Evolutionary conservation across 108 stramenopile genomes (phyloP).

Genomic region (Mayamaea pseudoterrestris): DNA sequence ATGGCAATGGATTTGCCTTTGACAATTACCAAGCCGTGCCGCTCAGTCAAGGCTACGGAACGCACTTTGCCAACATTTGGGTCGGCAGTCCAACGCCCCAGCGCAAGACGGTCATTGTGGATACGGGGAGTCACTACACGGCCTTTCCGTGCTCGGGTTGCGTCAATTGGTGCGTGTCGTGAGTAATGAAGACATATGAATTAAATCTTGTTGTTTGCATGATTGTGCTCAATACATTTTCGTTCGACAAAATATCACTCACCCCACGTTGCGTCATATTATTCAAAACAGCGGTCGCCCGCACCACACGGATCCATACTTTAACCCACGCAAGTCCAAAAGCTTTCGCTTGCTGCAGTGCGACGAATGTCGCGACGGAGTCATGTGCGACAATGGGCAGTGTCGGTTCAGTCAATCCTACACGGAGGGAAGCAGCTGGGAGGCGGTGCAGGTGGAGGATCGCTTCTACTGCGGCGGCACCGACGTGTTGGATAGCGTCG

Average conservation of each 20-base stretch:
- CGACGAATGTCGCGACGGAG: constrained; percentile 29
- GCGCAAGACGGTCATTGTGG: constrained; percentile 89
- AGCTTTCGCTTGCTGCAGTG: constrained; percentile 51
- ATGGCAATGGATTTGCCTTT: constrained; percentile 10
- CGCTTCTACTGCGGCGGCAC: constrained; percentile 28
- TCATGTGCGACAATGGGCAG: constrained; percentile 20
- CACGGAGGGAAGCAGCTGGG: constrained; percentile 50
- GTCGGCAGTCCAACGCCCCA: constrained; percentile 85
- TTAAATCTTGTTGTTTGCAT: too few relatives aligned
- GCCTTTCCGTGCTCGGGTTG: constrained; percentile 91
- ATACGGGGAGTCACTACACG: constrained; percentile 88
- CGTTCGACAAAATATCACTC: too few relatives aligned
- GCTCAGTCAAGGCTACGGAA: constrained; percentile 73
- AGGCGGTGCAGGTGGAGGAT: constrained; percentile 38
- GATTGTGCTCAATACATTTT: too few relatives aligned
- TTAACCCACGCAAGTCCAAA: constrained; percentile 36
- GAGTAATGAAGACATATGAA: too few relatives aligned
- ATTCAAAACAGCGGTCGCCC: constrained; percentile 58
- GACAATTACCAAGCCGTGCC: constrained; percentile 39
- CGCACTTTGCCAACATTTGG: constrained; percentile 86
- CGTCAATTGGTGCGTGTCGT: too few relatives aligned
- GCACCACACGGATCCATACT: constrained; percentile 90
- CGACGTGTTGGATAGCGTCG: constrained; percentile 28
- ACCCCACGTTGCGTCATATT: too few relatives aligned
- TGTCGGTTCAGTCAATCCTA: constrained; percentile 38